Conservation (phyloP, 768 basidiomycete genomes). For the Mycena galericulata region DNA sequence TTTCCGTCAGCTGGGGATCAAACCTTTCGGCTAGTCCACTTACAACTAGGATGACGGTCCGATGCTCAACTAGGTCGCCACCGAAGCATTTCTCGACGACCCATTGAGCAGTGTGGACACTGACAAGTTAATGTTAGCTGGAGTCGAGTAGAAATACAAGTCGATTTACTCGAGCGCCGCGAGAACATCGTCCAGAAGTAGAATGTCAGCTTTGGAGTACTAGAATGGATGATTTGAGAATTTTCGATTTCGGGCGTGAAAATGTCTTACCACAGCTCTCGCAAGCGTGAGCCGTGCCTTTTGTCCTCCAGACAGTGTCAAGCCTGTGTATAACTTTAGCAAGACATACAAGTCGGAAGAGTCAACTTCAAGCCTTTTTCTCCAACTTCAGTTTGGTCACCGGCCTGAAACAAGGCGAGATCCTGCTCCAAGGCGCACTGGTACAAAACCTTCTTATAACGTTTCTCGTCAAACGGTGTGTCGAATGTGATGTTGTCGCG, state of each 20-base stretch:
- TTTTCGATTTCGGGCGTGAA: too few relatives aligned
- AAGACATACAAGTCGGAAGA: conserved; percentile 41
- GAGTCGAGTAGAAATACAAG: neutral
- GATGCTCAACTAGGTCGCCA: conserved; percentile 80
- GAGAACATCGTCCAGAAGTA: conserved; percentile 81
- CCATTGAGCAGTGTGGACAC: conserved; percentile 83
- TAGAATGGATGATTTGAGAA: neutral
- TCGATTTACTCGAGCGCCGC: conserved; percentile 63
- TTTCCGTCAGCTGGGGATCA: neutral
- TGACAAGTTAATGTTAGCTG: conserved; percentile 14
- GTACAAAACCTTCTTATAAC: conserved; percentile 81
- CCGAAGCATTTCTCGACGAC: conserved; percentile 83
- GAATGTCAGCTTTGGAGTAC: conserved; percentile 65
- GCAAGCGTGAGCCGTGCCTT: conserved; percentile 60
- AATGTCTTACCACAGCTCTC: conserved; percentile 47
- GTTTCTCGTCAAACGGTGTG: conserved; percentile 70
- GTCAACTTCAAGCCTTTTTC: conserved; percentile 69
- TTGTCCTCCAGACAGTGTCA: conserved; percentile 52
- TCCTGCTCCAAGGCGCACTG: conserved; percentile 84
- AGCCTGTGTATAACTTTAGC: neutral
- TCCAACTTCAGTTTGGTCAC: conserved; percentile 77
- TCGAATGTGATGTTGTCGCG: too few relatives aligned
- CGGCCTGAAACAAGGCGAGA: conserved; percentile 74
- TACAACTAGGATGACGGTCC: conserved; percentile 88
- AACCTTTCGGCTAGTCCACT: conserved; percentile 30